Base-by-base conservation (phyloP, 1,284 basidiomycete species). In the Abortiporus biennis region DNA sequence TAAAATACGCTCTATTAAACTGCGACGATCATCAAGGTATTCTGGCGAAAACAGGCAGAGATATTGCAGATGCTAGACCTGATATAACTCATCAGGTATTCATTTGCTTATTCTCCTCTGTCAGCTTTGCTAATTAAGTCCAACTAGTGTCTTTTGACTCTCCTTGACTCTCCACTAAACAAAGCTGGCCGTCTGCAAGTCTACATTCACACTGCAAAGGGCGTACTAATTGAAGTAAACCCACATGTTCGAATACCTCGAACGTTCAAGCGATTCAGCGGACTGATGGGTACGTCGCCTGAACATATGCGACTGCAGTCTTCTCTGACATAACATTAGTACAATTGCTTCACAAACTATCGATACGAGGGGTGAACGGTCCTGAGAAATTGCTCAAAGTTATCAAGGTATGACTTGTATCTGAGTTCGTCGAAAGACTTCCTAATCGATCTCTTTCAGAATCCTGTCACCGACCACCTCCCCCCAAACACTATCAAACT, bases 1-100 rank as follows among this genome's bases (percentile, higher is more conserved):
- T 92, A 50, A 97, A 98, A 68, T 98, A 98, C 64, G 93, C 93
- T 13, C 70, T 99, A 45, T 69, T 99, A 52, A 99, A 99, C 66
- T 99, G 96, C 66, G 95, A 99, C 63, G 95, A 99, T 56, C 95
- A 99, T 66, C 95, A 99, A 64, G 92, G 95, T 38, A 96, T 99
- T 49, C 72, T 99, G 46, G 95, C 96, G 5, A 98, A 97, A 68
- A 97, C 94, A 3, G 92, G 93, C 21, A 76, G 95, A 54, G 96
- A 99, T 66, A 99, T 99, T 53, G 94, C 96, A 16, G 94, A 98
- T 65, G 95, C 96, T 15, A 71, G 95, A 49, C 95, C 96, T 4
- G 96, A 99, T 65, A 99, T 99, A 58, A 99, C 96, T 0, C 95
- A 99, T 64, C 96, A 99, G 77, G 92, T 92, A 46, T 61, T 25